These are phyloP conservation scores for Heteromeles arbutifolia DNA, from an alignment of 306 rosid genomes.

Conservation along the genomic window DNA sequence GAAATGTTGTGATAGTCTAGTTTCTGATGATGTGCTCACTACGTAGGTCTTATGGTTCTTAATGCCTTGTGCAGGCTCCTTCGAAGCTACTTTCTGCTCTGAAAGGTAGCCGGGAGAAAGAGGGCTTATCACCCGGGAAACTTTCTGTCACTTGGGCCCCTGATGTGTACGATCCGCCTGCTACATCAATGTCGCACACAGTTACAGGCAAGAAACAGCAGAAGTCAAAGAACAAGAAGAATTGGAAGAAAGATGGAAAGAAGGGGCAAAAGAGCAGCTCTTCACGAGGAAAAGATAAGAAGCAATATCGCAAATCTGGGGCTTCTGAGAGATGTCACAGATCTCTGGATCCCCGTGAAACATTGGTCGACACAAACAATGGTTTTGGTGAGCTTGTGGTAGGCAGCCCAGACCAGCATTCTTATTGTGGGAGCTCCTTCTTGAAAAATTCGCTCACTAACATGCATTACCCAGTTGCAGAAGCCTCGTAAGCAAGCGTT, in stretches of 20 bases:
- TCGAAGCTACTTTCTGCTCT: slow-evolving; percentile 62
- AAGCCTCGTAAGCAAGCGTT: slow-evolving; percentile 44
- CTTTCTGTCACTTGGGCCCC: slow-evolving; percentile 76
- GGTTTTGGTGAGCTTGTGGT: slow-evolving; percentile 35
- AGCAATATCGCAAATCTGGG: slow-evolving; percentile 41
- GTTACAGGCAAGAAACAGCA: slow-evolving; percentile 59
- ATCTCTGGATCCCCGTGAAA: slow-evolving; percentile 16
- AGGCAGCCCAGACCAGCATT: slow-evolving; percentile 36
- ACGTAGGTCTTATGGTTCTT: not conserved
- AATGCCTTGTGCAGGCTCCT: slow-evolving; percentile 42
- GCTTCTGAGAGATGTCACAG: slow-evolving; percentile 31
- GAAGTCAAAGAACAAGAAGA: slow-evolving; percentile 56
- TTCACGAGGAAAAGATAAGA: slow-evolving; percentile 60
- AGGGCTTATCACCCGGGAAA: slow-evolving; percentile 27
- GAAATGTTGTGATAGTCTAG: not conserved
- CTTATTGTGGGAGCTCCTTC: slow-evolving; percentile 47
- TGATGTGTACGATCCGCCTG: slow-evolving; percentile 78
- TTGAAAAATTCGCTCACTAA: slow-evolving; percentile 39
- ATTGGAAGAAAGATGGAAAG: slow-evolving; percentile 57
- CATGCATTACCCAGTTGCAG: slow-evolving; percentile 59
- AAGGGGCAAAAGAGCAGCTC: slow-evolving; percentile 50
- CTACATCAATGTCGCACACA: slow-evolving; percentile 46
- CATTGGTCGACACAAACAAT: not conserved
- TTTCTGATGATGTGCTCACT: not conserved
- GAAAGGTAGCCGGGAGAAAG: slow-evolving; percentile 70